phyloP scores from a whole-genome alignment of 495 filamentous ascomycete species.

The Podospora comata region DNA sequence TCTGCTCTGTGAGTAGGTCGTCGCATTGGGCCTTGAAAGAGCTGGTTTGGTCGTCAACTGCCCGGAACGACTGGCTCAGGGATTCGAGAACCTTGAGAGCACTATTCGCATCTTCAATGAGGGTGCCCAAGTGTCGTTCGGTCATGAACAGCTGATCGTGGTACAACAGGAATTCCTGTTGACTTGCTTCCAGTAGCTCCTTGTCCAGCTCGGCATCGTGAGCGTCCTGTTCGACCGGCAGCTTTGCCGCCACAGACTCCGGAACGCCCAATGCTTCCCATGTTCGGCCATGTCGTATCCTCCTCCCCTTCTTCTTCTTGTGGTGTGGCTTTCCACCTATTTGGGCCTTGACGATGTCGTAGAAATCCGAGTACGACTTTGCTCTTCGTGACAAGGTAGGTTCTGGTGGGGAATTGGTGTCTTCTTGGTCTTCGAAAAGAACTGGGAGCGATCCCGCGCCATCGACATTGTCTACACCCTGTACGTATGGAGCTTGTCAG shows the following conservation, averaged over 20 bases:
- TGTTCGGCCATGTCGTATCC: slow-evolving; percentile 34
- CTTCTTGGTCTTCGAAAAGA: slow-evolving; percentile 50
- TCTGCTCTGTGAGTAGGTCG: slow-evolving; percentile 74
- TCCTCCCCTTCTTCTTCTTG: slow-evolving; percentile 38
- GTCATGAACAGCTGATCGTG: slow-evolving; percentile 75
- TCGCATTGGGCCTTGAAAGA: slow-evolving; percentile 90
- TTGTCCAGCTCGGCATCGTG: slow-evolving; percentile 60
- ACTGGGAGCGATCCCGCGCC: slow-evolving; percentile 41
- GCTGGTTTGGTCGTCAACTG: slow-evolving; percentile 85
- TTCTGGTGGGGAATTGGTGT: slow-evolving; percentile 54
- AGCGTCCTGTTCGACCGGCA: slow-evolving; percentile 55
- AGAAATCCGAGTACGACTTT: slow-evolving; percentile 75
- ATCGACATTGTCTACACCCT: slow-evolving; percentile 39
- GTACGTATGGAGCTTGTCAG: slow-evolving; percentile 26
- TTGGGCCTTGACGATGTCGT: slow-evolving; percentile 58
- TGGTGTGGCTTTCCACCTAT: slow-evolving; percentile 44
- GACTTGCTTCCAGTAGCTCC: slow-evolving; percentile 72
- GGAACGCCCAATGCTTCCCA: slow-evolving; percentile 45
- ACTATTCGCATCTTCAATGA: slow-evolving; percentile 70
- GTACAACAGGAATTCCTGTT: slow-evolving; percentile 81
- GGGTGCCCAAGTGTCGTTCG: slow-evolving; percentile 71
- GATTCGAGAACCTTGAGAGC: slow-evolving; percentile 70
- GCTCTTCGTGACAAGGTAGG: slow-evolving; percentile 61
- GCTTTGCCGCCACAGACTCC: slow-evolving; percentile 56
- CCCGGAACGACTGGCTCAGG: slow-evolving; percentile 76